phyloP scores from a whole-genome alignment of 345 rosid species.

The Citrus medica region DNA sequence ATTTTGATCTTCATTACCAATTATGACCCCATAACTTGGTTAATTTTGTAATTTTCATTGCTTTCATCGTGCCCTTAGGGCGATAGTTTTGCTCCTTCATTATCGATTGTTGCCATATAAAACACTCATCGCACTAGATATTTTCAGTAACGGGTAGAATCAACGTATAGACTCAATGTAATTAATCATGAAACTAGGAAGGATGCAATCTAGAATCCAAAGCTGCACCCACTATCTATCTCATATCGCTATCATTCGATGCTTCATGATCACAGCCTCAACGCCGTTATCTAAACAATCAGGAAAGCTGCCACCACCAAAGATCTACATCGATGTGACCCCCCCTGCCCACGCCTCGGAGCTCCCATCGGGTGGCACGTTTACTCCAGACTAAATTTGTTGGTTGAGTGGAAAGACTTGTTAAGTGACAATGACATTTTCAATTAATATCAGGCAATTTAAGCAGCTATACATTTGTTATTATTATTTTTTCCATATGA shows the following conservation, averaged over 20 bases:
- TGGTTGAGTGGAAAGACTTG: not conserved
- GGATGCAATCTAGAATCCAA: conserved; percentile 4
- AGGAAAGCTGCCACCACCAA: conserved; percentile 4
- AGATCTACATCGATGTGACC: not conserved
- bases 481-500: not conserved
- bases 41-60: no score
- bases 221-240: not conserved
- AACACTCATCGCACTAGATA: not conserved
- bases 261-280: not conserved
- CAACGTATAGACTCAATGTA: not conserved
- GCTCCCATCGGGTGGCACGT: not conserved
- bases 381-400: not conserved
- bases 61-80: no score
- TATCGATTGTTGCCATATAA: not conserved
- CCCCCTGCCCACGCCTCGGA: not conserved
- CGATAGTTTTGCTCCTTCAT: not conserved
- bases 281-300: conserved; percentile 3
- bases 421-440: not conserved
- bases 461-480: not conserved
- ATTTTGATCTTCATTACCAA: no score
- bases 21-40: no score
- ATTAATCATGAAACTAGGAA: not conserved
- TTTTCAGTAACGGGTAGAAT: not conserved
- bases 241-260: not conserved
- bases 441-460: no score